Evolutionary conservation across 106 monocot genomes (phyloP).

Genomic region (Dendrobium nobile): DNA sequence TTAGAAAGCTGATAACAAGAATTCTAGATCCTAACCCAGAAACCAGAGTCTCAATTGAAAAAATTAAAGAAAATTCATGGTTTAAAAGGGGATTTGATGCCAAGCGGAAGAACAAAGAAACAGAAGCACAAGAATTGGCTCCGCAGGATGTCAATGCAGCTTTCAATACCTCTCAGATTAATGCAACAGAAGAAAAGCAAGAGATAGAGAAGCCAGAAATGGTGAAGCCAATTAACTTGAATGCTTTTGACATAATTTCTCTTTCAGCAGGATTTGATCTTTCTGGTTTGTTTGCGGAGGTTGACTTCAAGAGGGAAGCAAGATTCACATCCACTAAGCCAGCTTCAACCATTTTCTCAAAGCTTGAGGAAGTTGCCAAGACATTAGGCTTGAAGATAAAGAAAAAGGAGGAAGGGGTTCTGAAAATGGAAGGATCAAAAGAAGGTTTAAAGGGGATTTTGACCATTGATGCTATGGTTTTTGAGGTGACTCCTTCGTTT

Average conservation of each 20-base stretch:
- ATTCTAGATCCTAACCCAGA: constrained; percentile 41
- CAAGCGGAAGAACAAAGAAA: constrained; percentile 6
- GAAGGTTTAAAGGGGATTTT: constrained; percentile 19
- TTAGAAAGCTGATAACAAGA: constrained; percentile 21
- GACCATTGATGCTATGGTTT: constrained; percentile 22
- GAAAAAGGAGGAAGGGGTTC: constrained; percentile 25
- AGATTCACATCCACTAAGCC: constrained; percentile 20
- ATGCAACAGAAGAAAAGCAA: constrained; percentile 1
- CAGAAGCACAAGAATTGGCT: constrained; percentile 8
- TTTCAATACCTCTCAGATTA: not conserved
- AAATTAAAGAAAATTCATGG: constrained; percentile 37
- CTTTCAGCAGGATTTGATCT: constrained; percentile 32
- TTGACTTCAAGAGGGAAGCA: constrained; percentile 9
- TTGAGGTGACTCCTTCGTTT: constrained; percentile 24
- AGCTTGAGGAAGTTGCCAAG: constrained; percentile 28
- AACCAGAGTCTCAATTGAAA: constrained; percentile 32
- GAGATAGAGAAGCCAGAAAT: constrained; percentile 1
- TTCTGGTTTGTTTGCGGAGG: constrained; percentile 24
- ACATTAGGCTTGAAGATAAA: constrained; percentile 17
- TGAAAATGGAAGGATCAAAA: constrained; percentile 23
- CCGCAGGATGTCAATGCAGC: constrained; percentile 14
- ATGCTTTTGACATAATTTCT: constrained; percentile 37
- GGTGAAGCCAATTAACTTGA: constrained; percentile 16
- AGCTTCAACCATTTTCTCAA: constrained; percentile 20
- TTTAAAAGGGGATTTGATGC: constrained; percentile 17